phyloP scores from a whole-genome alignment of 176 grass and related monocot species.

The Phragmites australis region DNA sequence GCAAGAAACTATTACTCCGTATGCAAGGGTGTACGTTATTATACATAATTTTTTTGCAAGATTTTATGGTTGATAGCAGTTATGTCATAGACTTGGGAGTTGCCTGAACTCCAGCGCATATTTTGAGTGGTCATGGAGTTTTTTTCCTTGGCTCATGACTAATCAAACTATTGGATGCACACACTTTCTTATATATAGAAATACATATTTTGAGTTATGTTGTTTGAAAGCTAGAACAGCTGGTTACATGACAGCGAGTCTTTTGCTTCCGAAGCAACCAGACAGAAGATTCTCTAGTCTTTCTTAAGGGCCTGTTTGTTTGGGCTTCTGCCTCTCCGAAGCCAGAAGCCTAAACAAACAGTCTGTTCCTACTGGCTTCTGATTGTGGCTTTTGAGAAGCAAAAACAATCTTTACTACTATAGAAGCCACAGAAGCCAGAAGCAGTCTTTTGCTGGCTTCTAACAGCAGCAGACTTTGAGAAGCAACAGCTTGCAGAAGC shows the following conservation, averaged over 20 bases:
- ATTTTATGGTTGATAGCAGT: neutral
- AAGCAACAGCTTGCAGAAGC: too few relatives aligned
- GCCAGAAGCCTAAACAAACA: too few relatives aligned
- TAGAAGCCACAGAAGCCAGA: too few relatives aligned
- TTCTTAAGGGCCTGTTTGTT: too few relatives aligned
- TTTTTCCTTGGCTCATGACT: neutral
- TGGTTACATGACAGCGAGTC: neutral
- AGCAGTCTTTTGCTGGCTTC: too few relatives aligned
- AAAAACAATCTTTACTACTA: too few relatives aligned
- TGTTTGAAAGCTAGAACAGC: slow-evolving; percentile 22
- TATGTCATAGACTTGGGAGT: neutral
- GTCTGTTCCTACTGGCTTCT: too few relatives aligned
- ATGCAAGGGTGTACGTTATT: neutral
- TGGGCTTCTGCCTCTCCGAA: too few relatives aligned
- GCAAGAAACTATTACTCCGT: neutral
- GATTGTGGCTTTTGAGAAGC: too few relatives aligned
- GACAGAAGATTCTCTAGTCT: neutral
- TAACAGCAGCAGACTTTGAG: too few relatives aligned
- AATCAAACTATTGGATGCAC: neutral
- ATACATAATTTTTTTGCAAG: neutral
- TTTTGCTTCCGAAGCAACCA: slow-evolving; percentile 22
- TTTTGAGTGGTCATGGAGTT: slow-evolving; percentile 10
- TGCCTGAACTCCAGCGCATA: neutral
- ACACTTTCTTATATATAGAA: neutral
- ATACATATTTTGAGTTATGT: neutral